Conservation (phyloP, 1,284 basidiomycete genomes). For the Ganoderma sinense region DNA sequence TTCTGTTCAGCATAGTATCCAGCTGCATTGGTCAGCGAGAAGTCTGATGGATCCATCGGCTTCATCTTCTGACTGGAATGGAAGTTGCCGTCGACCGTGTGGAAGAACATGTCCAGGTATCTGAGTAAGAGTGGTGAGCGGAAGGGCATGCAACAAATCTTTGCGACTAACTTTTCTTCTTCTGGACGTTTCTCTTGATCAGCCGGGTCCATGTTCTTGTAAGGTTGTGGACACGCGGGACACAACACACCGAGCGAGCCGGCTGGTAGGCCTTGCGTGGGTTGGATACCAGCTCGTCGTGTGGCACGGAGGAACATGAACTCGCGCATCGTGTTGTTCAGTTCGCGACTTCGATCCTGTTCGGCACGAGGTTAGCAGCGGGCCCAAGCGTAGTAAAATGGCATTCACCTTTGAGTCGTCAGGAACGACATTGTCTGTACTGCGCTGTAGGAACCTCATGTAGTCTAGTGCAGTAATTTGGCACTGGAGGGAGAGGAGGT, state of each 20-base stretch:
- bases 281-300: not conserved
- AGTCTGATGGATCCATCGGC: not conserved
- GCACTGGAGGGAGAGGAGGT: not conserved
- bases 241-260: conserved; percentile 16
- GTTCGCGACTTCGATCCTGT: conserved; percentile 30
- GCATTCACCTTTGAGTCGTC: not conserved
- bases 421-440: not conserved
- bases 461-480: not conserved
- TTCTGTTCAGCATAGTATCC: not conserved
- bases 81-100: not conserved
- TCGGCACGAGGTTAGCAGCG: too few species aligned
- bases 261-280: not conserved
- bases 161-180: not conserved
- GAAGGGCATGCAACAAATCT: not conserved
- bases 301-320: conserved; percentile 20
- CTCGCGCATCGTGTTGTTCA: conserved; percentile 25
- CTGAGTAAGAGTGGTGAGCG: not conserved
- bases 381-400: not conserved
- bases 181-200: conserved; percentile 8
- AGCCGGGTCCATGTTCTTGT: conserved; percentile 32
- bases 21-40: not conserved
- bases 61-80: not conserved
- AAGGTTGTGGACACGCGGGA: conserved; percentile 31
- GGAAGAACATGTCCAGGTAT: not conserved
- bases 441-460: not conserved